Evolutionary conservation across 1,139 yeast genomes (phyloP), one percentile per base, ranked within the genome.

Genomic region (Nakaseomyces bracarensis): DNA sequence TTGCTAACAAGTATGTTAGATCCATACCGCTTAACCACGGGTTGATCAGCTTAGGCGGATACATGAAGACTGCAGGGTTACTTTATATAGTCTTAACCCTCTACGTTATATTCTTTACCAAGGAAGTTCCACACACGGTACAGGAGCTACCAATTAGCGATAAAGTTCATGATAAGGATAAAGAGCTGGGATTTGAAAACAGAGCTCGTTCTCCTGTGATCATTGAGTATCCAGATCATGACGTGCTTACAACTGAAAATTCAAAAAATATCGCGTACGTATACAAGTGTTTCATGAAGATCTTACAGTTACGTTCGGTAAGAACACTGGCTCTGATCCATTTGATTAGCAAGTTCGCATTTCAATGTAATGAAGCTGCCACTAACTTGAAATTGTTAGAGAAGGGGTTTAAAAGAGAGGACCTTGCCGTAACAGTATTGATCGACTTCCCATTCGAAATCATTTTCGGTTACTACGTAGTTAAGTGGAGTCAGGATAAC

Each of bases 391-490:
- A 89, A 58, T 69, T 93, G 20, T 68, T 91, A n/a, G 99, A 91
- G 60, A 82, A 82, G 57, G 99, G 99, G 0, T 75, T 91, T 41
- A 79, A 93, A 27, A 85, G 89, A 57, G 98, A 91, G 61, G 97
- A 91, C 60, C 70, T 91, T 37, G 94, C 97, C 1, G 75, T 91
- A 13, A 85, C 96, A 0, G 98, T 91, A 0, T 66, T 91, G 42
- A 84, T 93, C 41, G 96, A 91, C 60, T 91, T 91, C 64, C 99
- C 99, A 6, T 87, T 91, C 64, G 98, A 93, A 61, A 82, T 91
- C 61, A 65, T 91, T 3, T 89, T 91, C 65, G 97, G 98, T 0
- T 91, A 87, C 61, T 89, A 87, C 55, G 95, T 95, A 1, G 98
- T 96, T 3, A 77, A 87, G 54, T 87, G 96, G 96, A 52, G 58